phyloP scores from a whole-genome alignment of 1,284 basidiomycete species.

The Sanguinoderma infundibulare region DNA sequence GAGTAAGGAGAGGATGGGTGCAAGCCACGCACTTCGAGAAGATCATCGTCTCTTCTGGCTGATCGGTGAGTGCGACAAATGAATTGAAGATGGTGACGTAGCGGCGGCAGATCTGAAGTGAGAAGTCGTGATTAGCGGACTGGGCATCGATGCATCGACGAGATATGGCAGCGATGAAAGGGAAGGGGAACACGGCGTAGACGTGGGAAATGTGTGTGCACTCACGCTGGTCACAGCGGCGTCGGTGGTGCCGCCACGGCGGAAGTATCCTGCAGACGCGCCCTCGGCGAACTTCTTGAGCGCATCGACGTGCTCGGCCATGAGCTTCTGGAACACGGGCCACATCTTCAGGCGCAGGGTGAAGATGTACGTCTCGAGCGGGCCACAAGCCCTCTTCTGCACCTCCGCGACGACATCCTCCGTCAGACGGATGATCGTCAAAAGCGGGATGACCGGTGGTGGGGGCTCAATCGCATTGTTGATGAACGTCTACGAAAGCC shows the following conservation, averaged over 20 bases:
- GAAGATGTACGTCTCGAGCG: constrained; percentile 82
- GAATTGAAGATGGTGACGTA: constrained; percentile 84
- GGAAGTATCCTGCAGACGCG: constrained; percentile 66
- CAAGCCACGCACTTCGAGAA: constrained; percentile 82
- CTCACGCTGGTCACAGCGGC: constrained; percentile 64
- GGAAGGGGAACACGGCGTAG: not conserved
- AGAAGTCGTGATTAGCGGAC: no score
- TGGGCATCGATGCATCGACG: no score
- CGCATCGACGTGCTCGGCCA: constrained; percentile 83
- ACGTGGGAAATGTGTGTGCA: constrained; percentile 9
- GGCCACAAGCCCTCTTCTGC: constrained; percentile 75
- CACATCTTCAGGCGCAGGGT: constrained; percentile 83
- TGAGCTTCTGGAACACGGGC: constrained; percentile 88
- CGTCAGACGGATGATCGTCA: constrained; percentile 89
- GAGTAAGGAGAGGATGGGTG: not conserved
- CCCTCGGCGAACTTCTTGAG: constrained; percentile 83
- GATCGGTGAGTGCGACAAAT: constrained; percentile 78
- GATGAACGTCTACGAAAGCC: constrained; percentile 65
- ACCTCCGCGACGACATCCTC: constrained; percentile 78
- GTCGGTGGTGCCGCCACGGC: constrained; percentile 69
- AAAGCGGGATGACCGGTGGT: constrained; percentile 74
- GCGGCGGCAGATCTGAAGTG: constrained; percentile 57
- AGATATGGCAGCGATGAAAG: not conserved
- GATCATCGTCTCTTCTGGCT: constrained; percentile 92
- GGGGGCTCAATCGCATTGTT: constrained; percentile 66